Conservation (phyloP, 805 yeast species). For the Teunomyces tritomae region DNA sequence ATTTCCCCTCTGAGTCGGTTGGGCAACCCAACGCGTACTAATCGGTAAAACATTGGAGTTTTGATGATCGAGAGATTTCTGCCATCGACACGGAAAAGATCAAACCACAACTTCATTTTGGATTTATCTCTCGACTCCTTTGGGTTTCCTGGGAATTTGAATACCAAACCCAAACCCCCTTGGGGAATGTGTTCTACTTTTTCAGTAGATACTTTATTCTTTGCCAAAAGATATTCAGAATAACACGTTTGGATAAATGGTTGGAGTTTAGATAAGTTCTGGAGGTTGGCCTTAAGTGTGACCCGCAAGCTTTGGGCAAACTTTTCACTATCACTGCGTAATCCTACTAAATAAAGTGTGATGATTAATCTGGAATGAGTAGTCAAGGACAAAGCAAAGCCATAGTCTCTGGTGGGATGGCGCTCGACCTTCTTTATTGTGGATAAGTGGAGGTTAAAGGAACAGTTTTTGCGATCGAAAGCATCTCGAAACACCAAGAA, state of each 20-base stretch:
- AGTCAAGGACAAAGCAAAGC: slow-evolving; percentile 72
- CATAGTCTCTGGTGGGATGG: slow-evolving; percentile 69
- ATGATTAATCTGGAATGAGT: slow-evolving; percentile 65
- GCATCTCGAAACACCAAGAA: slow-evolving; percentile 73
- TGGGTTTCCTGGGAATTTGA: slow-evolving; percentile 89
- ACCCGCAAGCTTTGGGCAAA: slow-evolving; percentile 70
- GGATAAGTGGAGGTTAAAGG: slow-evolving; percentile 68
- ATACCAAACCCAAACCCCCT: slow-evolving; percentile 84
- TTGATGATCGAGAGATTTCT: slow-evolving; percentile 73
- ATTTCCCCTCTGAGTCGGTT: slow-evolving; percentile 91
- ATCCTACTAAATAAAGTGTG: slow-evolving; percentile 72
- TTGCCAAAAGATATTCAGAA: slow-evolving; percentile 76
- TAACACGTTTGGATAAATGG: slow-evolving; percentile 71
- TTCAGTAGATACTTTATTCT: slow-evolving; percentile 48
- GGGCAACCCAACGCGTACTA: slow-evolving; percentile 91
- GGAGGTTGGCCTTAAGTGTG: slow-evolving; percentile 59
- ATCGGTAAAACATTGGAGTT: slow-evolving; percentile 74
- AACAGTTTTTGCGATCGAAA: slow-evolving; percentile 65
- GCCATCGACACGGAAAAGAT: slow-evolving; percentile 80
- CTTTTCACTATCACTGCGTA: slow-evolving; percentile 73
- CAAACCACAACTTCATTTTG: slow-evolving; percentile 92
- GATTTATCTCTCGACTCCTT: slow-evolving; percentile 72
- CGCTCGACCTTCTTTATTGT: slow-evolving; percentile 84
- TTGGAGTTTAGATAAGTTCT: slow-evolving; percentile 57
- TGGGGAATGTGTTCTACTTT: slow-evolving; percentile 54